Evolutionary conservation across 768 basidiomycete species (phyloP).

Genomic region (Tremella mesenterica): DNA sequence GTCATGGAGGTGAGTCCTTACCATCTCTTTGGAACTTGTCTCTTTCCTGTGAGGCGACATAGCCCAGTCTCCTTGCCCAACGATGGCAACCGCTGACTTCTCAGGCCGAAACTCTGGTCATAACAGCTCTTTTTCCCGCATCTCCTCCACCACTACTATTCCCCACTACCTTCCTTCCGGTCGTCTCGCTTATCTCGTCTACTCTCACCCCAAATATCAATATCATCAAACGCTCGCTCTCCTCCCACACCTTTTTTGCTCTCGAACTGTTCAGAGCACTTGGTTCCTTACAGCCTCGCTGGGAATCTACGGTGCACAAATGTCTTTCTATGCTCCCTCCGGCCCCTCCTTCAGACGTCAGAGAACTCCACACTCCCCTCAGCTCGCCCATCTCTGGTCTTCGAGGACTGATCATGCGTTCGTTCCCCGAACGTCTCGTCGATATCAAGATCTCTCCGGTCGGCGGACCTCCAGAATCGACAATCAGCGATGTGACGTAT

Average conservation of each 20-base stretch:
- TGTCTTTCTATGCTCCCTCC: constrained; percentile 22
- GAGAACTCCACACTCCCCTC: constrained; percentile 10
- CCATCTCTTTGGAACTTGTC: too few relatives aligned
- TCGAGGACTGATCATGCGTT: constrained; percentile 20
- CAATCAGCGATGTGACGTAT: constrained; percentile 33
- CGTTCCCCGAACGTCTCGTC: constrained; percentile 42
- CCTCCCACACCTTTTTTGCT: constrained; percentile 34
- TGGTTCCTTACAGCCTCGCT: constrained; percentile 11
- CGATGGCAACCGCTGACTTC: not conserved
- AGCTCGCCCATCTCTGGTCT: constrained; percentile 15
- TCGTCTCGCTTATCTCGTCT: constrained; percentile 7
- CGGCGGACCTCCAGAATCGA: constrained; percentile 9
- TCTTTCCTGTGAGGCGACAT: too few relatives aligned
- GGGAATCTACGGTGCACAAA: constrained; percentile 26
- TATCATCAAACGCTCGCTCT: constrained; percentile 33
- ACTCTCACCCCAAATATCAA: constrained; percentile 22
- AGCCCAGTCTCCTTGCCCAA: not conserved
- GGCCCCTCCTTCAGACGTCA: constrained; percentile 5
- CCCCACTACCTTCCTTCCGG: constrained; percentile 13
- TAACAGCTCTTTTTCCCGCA: constrained; percentile 32
- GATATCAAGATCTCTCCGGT: constrained; percentile 26
- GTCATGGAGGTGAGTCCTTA: constrained; percentile 37
- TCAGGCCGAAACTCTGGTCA: constrained; percentile 38
- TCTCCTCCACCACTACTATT: constrained; percentile 17
- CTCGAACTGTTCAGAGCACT: constrained; percentile 37